phyloP scores from a whole-genome alignment of 371 early-diverging fungal genomes.

The Rhizopus sp. region DNA sequence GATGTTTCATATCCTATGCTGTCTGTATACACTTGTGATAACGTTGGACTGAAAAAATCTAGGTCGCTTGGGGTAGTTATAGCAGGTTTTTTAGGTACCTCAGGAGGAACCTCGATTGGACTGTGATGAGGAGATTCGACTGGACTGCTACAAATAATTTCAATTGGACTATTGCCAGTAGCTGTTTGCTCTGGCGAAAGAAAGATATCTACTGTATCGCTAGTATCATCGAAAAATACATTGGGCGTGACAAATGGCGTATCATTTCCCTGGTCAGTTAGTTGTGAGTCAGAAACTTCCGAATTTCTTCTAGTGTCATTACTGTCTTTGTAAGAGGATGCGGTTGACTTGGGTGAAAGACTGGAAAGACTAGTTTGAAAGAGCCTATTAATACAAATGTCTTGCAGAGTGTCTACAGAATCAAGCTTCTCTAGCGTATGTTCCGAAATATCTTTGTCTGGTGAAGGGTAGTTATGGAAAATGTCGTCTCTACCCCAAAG shows the following conservation, averaged over 20 bases:
- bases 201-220: background rate
- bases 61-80: background rate
- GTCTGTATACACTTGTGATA: background rate
- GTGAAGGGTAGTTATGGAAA: too few relatives aligned
- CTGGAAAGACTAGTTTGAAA: too few relatives aligned
- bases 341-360: too few relatives aligned
- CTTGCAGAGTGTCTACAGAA: too few relatives aligned
- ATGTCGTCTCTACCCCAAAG: too few relatives aligned
- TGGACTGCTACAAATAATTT: background rate
- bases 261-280: background rate
- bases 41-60: background rate
- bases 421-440: too few relatives aligned
- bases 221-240: background rate
- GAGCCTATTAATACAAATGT: too few relatives aligned
- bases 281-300: too few relatives aligned
- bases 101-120: background rate
- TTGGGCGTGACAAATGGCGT: constrained; percentile 1
- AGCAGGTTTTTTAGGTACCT: background rate
- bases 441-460: too few relatives aligned
- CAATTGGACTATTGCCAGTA: background rate
- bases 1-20: background rate
- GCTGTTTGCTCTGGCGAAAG: background rate
- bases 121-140: background rate
- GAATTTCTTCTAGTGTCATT: background rate
- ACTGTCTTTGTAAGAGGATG: background rate